Base-by-base conservation (phyloP, 352 stramenopile genomes). In the Albugo candida region DNA sequence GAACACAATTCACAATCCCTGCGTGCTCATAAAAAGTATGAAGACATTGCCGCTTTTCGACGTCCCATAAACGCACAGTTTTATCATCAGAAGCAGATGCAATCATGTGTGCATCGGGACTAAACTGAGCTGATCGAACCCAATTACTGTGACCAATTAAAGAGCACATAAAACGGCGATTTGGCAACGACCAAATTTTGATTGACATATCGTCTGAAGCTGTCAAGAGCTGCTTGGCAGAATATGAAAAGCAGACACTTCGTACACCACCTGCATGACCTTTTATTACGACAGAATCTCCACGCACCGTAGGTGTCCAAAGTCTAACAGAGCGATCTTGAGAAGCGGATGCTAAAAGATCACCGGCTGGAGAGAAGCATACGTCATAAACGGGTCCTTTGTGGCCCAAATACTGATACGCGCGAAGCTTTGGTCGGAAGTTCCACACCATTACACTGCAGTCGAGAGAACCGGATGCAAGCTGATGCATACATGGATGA, bases 121-220 rank as follows among this genome's bases (percentile, higher is more conserved):
- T 85, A 56, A 96, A 95, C 1, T 52, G 48, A 13, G 78, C 75
- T 27, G 70, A 82, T 27, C 87, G 74, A 17, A 96, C 87, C 87
- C 85, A 96, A 56, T 96, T 95, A 49, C 61, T 84, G 58, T 96
- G 87, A 16, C 86, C 86, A 1, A 67, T 81, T 14, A 93, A 60
- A 38, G 77, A 88, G 54, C 79, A 94, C 39, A 83, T 56, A 55
- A 96, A 95, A 38, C 83, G 76, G 10, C 78, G 52, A 10, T 63
- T 72, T 4, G 85, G 81, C 35, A 96, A 53, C 36, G 71, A 56
- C 70, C 74, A 93, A 17, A 96, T 52, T 55, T 97, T 97, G 49
- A 93, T 66, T 14, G 75, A 88, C 67, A 95, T 95, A 58, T 97
- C 88, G 58, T 96, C 84, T 17, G 81, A 93, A 19, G 70, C 78